Evolutionary conservation across 2,329 filamentous ascomycete genomes (phyloP).

Genomic region (Gaeumannomyces tritici): DNA sequence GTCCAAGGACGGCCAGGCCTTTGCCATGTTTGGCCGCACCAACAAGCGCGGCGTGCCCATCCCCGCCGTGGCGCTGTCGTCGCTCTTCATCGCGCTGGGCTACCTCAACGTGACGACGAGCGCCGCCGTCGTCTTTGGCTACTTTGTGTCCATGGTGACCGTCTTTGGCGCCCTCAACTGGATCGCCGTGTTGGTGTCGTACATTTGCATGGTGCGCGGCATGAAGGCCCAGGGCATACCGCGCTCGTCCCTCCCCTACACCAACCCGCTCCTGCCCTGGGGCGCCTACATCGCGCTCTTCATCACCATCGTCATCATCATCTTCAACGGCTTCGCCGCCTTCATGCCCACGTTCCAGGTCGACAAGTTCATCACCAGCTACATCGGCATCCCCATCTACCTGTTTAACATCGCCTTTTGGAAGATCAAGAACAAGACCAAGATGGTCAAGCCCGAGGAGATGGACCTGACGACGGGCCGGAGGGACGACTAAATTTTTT

Average conservation of each 20-base stretch:
- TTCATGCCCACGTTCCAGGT: conserved; percentile 55
- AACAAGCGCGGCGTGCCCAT: conserved; percentile 29
- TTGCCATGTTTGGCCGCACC: conserved; percentile 21
- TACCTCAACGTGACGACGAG: conserved; percentile 29
- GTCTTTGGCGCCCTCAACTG: conserved; percentile 33
- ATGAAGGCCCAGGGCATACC: conserved; percentile 26
- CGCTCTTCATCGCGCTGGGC: conserved; percentile 24
- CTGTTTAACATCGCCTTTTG: conserved; percentile 54
- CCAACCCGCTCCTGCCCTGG: conserved; percentile 26
- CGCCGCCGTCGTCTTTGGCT: conserved; percentile 26
- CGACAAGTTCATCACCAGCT: conserved; percentile 53
- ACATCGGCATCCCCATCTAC: conserved; percentile 25
- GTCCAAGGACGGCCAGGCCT: conserved; percentile 29
- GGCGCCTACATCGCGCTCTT: conserved; percentile 21
- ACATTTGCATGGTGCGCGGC: conserved; percentile 26
- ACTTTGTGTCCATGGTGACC: conserved; percentile 32
- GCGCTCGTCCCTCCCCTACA: conserved; percentile 24
- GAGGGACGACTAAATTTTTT: not conserved
- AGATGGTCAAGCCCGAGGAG: conserved; percentile 38
- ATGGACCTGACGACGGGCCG: conserved; percentile 29
- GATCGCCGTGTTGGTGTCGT: conserved; percentile 28
- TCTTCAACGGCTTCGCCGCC: conserved; percentile 54
- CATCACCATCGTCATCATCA: conserved; percentile 34
- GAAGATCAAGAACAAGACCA: conserved; percentile 52
- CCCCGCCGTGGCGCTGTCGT: conserved; percentile 24